These are phyloP conservation scores for Amaranthus cruentus DNA, from an alignment of 148 eudicot genomes.

Conservation along the genomic window DNA sequence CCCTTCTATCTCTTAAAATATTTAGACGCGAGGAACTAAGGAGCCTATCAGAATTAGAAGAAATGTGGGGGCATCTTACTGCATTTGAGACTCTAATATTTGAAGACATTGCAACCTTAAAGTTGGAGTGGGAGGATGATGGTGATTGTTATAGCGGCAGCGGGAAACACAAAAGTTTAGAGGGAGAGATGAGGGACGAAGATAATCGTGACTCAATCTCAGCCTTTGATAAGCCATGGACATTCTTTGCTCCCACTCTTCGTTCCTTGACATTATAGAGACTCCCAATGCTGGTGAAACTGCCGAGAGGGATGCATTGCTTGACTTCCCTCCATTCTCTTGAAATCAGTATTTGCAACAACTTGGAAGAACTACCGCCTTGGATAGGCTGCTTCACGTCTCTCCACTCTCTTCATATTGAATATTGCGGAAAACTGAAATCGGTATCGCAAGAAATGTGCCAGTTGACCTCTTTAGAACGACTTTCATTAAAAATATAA, in stretches of 20 bases:
- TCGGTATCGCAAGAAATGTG: slow-evolving; percentile 1
- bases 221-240: not conserved
- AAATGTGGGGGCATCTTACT: not conserved
- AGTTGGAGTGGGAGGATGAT: not conserved
- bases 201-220: too few species aligned
- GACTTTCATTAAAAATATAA: not conserved
- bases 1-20: not conserved
- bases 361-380: not conserved
- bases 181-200: too few species aligned
- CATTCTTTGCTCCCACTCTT: not conserved
- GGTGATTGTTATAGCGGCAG: not conserved
- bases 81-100: not conserved
- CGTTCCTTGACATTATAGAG: not conserved
- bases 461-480: not conserved
- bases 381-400: slow-evolving; percentile 13
- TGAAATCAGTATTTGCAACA: not conserved
- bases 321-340: slow-evolving; percentile 9
- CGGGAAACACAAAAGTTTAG: too few species aligned
- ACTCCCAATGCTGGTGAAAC: slow-evolving; percentile 11
- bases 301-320: slow-evolving; percentile 17
- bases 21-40: not conserved
- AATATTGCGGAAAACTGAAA: not conserved
- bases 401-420: not conserved
- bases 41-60: not conserved
- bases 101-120: not conserved